phyloP scores from a whole-genome alignment of 192 early-diverging fungal species.

The Coemansia aciculifera region DNA sequence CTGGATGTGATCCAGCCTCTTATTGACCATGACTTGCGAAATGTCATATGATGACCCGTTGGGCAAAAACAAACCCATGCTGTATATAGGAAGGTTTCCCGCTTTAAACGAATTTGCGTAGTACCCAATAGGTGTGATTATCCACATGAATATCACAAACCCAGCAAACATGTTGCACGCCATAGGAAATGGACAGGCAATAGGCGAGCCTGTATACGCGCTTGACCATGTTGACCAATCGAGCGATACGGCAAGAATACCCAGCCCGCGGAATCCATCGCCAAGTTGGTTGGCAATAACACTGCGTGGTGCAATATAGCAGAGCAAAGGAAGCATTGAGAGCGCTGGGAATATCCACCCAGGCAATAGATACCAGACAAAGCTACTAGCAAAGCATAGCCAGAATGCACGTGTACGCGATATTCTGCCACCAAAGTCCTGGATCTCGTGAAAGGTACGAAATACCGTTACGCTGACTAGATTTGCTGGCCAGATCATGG shows the following conservation, averaged over 20 bases:
- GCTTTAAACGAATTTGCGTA: conserved; percentile 28
- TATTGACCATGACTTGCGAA: no score
- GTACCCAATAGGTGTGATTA: conserved; percentile 70
- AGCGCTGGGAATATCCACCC: conserved; percentile 68
- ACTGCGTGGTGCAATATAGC: conserved; percentile 54
- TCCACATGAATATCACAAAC: conserved; percentile 73
- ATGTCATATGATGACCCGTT: conserved; percentile 48
- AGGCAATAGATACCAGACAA: conserved; percentile 63
- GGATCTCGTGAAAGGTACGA: conserved; percentile 70
- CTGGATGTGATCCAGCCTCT: no score
- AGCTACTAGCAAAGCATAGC: conserved; percentile 48
- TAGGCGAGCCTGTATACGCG: conserved; percentile 60
- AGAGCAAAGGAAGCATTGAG: conserved; percentile 60
- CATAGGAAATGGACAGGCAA: conserved; percentile 68
- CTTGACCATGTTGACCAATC: conserved; percentile 74
- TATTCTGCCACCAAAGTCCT: conserved; percentile 51
- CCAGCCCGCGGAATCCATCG: conserved; percentile 61
- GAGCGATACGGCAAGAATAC: conserved; percentile 67
- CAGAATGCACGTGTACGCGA: conserved; percentile 58
- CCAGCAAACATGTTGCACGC: conserved; percentile 71
- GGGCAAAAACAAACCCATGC: no score
- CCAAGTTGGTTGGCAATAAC: conserved; percentile 54
- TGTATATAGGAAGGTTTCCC: no score
- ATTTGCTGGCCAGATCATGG: conserved; percentile 86
- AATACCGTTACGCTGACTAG: conserved; percentile 78